Conservation (phyloP, 2,329 filamentous ascomycete species). For the Davidsoniella eucalypti region DNA sequence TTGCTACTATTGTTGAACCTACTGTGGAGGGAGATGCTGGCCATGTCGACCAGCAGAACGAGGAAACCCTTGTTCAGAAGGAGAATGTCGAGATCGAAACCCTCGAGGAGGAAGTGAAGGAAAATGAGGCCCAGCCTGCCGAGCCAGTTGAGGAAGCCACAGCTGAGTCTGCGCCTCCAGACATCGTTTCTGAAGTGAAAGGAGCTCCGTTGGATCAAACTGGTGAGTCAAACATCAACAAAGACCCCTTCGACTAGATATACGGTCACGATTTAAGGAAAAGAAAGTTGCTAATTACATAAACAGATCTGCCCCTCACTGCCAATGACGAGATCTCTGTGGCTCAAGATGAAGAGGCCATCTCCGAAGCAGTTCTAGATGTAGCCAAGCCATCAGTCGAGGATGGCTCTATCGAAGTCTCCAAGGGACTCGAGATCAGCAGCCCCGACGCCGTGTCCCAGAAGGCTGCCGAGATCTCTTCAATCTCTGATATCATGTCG, state of each 20-base stretch:
- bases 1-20: not conserved
- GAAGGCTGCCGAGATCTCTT: not conserved
- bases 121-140: not conserved
- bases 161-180: not conserved
- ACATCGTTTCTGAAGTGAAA: not conserved
- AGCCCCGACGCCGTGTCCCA: not conserved
- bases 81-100: not conserved
- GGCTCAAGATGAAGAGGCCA: not conserved
- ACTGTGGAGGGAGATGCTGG: not conserved
- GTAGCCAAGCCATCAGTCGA: too few species aligned
- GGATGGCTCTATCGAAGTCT: not conserved
- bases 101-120: conserved; percentile 5
- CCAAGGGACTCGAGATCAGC: not conserved
- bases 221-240: not conserved
- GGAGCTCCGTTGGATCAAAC: not conserved
- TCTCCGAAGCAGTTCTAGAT: not conserved
- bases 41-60: not conserved
- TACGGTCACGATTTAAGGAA: not conserved
- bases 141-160: not conserved
- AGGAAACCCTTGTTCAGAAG: not conserved
- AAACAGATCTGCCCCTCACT: not conserved
- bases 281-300: not conserved
- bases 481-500: conserved; percentile 2
- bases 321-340: not conserved
- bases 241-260: not conserved